Conservation (phyloP, 257 asterid genomes). For the Buddleja alternifolia region DNA sequence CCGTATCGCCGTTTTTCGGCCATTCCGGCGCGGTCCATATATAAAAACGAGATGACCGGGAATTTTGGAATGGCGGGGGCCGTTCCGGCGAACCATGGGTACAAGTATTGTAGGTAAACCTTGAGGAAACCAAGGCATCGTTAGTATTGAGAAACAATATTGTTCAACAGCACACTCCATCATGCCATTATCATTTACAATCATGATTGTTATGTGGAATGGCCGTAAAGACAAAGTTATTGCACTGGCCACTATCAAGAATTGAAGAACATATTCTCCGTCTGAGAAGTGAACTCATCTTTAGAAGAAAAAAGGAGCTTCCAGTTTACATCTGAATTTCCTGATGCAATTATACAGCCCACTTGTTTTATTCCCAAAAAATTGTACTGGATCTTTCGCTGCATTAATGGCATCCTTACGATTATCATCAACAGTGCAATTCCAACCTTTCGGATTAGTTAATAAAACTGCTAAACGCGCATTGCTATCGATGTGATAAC, state of each 20-base stretch:
- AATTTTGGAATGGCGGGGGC: too few species aligned
- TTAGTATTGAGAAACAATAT: constrained; percentile 69
- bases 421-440: constrained; percentile 45
- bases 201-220: constrained; percentile 57
- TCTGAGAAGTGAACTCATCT: constrained; percentile 44
- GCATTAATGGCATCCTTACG: constrained; percentile 54
- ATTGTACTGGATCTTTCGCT: constrained; percentile 58
- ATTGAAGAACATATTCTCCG: constrained; percentile 73
- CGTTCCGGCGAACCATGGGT: too few species aligned
- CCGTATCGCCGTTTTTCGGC: too few species aligned
- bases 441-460: constrained; percentile 92
- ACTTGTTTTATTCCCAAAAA: constrained; percentile 65
- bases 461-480: constrained; percentile 86
- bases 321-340: constrained; percentile 68
- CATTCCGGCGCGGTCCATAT: too few species aligned
- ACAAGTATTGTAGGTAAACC: constrained; percentile 77
- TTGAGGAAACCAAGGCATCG: constrained; percentile 88
- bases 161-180: constrained; percentile 64
- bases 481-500: constrained; percentile 69
- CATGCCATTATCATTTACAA: constrained; percentile 42
- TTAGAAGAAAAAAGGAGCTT: constrained; percentile 52
- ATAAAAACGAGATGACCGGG: too few species aligned
- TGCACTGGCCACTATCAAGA: constrained; percentile 82
- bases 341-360: constrained; percentile 65
- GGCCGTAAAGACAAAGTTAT: constrained; percentile 84